Evolutionary conservation across 2,329 filamentous ascomycete genomes (phyloP).

Genomic region (Aspergillus sp.): DNA sequence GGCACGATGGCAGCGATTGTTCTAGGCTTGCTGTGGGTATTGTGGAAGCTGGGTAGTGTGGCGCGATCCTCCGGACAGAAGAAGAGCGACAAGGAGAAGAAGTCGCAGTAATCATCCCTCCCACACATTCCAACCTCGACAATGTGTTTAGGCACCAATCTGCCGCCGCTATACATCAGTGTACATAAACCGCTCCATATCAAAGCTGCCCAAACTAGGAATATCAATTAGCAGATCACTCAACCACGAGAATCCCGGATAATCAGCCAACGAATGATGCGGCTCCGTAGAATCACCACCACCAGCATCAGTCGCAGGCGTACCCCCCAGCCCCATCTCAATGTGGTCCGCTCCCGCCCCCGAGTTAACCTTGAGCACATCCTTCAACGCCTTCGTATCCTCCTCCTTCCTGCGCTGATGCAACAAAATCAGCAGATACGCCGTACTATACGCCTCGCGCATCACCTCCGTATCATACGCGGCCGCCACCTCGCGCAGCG

Average conservation of each 20-base stretch:
- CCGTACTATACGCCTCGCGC: constrained; percentile 57
- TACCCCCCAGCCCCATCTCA: constrained; percentile 3
- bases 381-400: constrained; percentile 38
- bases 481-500: constrained; percentile 45
- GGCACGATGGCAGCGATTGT: constrained; percentile 63
- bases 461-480: constrained; percentile 53
- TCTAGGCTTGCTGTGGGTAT: constrained; percentile 69
- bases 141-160: background rate
- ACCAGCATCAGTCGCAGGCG: too few relatives aligned
- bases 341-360: constrained; percentile 26
- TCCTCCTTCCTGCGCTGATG: constrained; percentile 56
- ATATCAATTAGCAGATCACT: constrained; percentile 49
- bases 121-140: background rate
- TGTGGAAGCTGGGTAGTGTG: constrained; percentile 58
- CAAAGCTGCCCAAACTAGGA: constrained; percentile 47
- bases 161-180: background rate
- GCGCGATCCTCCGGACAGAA: constrained; percentile 26
- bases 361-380: constrained; percentile 43
- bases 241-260: constrained; percentile 46
- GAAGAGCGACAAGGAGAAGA: constrained; percentile 21
- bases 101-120: constrained; percentile 28
- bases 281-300: constrained; percentile 10
- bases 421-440: constrained; percentile 56
- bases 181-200: constrained; percentile 41
- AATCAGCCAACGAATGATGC: constrained; percentile 29